These are phyloP conservation scores for Hyaloscypha bicolor DNA, from an alignment of 495 filamentous ascomycete species.

Conservation along the genomic window DNA sequence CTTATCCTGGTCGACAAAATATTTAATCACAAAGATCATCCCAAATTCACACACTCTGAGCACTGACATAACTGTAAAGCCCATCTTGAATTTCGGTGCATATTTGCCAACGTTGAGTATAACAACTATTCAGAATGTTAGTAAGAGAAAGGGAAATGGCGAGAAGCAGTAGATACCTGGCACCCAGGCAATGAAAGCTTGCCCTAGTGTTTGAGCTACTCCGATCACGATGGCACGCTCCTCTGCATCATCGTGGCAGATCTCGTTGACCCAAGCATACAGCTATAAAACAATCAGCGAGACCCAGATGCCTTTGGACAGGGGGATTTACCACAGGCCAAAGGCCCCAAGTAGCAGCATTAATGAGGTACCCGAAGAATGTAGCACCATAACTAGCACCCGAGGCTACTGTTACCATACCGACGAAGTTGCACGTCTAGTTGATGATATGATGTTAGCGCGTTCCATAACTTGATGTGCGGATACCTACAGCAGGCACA, in stretches of 20 bases:
- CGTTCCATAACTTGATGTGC: neutral
- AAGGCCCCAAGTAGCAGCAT: neutral
- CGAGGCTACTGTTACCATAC: neutral
- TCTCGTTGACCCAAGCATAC: conserved; percentile 52
- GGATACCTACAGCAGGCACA: neutral
- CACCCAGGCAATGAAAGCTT: conserved; percentile 39
- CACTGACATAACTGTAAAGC: neutral
- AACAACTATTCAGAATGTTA: neutral
- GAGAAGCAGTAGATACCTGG: neutral
- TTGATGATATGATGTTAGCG: neutral
- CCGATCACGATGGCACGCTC: conserved; percentile 54
- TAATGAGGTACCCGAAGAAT: neutral
- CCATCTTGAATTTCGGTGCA: neutral
- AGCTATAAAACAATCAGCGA: neutral
- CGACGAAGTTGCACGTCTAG: neutral
- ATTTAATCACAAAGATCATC: neutral
- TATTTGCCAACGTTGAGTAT: neutral
- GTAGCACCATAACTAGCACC: neutral
- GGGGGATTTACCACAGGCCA: neutral
- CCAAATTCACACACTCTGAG: neutral
- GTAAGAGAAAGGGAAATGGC: neutral
- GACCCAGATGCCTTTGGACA: neutral
- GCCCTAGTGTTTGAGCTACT: conserved; percentile 49
- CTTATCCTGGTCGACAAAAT: neutral
- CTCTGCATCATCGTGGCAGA: conserved; percentile 51